Evolutionary conservation across 2,329 filamentous ascomycete genomes (phyloP).

Genomic region (Thermoascus crustaceus): DNA sequence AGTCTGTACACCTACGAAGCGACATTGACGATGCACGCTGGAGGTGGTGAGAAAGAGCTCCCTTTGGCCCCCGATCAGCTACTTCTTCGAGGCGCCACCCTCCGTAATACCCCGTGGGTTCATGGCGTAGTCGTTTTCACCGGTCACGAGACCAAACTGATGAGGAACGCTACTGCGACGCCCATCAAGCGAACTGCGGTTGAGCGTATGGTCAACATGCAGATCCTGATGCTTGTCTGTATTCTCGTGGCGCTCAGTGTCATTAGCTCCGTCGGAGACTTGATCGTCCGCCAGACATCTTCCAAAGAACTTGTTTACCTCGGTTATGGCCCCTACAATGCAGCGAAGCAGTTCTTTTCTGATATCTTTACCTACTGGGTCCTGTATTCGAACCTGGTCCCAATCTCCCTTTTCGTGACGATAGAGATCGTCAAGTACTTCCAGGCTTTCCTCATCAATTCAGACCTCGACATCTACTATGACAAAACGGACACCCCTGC

Average conservation of each 20-base stretch:
- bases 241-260: conserved; percentile 79
- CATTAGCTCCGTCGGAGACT: conserved; percentile 83
- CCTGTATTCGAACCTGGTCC: conserved; percentile 89
- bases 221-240: conserved; percentile 81
- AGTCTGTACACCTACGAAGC: conserved; percentile 98
- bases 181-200: conserved; percentile 98
- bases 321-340: conserved; percentile 53
- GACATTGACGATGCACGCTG: conserved; percentile 80
- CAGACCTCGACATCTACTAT: conserved; percentile 96
- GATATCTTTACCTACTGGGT: conserved; percentile 99
- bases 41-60: conserved; percentile 87
- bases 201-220: conserved; percentile 83
- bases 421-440: conserved; percentile 97
- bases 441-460: conserved; percentile 95
- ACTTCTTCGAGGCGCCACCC: conserved; percentile 80
- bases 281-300: conserved; percentile 64
- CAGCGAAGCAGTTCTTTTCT: conserved; percentile 76
- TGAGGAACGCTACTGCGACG: conserved; percentile 94
- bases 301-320: conserved; percentile 63
- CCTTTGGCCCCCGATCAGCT: conserved; percentile 87
- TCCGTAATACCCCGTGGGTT: conserved; percentile 95
- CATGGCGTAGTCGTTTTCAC: conserved; percentile 95
- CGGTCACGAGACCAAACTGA: conserved; percentile 95
- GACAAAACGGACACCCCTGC: conserved; percentile 91
- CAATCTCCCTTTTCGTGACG: conserved; percentile 95